These are phyloP conservation scores for Telfairia occidentalis DNA, from an alignment of 331 rosid species.

Conservation along the genomic window DNA sequence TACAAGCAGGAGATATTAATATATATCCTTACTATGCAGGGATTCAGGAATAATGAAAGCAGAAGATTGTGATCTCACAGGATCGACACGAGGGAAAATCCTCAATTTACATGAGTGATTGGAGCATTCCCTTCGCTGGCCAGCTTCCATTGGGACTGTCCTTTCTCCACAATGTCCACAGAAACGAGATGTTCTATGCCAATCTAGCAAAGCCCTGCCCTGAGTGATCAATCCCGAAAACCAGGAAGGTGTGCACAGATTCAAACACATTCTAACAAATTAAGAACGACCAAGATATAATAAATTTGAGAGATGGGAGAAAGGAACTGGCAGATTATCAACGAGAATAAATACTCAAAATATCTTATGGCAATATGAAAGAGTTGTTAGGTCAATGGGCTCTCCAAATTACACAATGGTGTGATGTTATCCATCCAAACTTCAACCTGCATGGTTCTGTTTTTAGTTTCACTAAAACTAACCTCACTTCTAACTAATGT, in stretches of 20 bases:
- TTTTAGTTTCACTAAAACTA: background rate
- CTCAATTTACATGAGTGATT: slow-evolving; percentile 58
- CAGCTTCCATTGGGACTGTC: slow-evolving; percentile 64
- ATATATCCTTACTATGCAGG: background rate
- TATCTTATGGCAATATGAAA: background rate
- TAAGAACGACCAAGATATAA: background rate
- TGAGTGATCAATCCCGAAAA: slow-evolving; percentile 24
- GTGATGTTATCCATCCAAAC: background rate
- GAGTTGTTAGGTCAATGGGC: background rate
- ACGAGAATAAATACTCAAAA: background rate
- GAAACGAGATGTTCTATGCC: slow-evolving; percentile 56
- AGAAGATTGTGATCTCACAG: slow-evolving; percentile 31
- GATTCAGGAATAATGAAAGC: background rate
- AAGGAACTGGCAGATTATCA: background rate
- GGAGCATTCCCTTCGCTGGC: slow-evolving; percentile 73
- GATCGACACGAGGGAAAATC: slow-evolving; percentile 90
- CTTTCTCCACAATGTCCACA: slow-evolving; percentile 82
- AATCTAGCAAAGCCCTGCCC: slow-evolving; percentile 85
- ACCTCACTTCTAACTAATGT: background rate
- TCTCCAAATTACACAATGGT: background rate
- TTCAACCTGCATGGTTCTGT: background rate
- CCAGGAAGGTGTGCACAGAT: slow-evolving; percentile 1
- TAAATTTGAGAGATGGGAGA: background rate
- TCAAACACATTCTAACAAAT: background rate
- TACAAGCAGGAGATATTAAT: slow-evolving; percentile 2